Conservation (phyloP, 805 yeast genomes). For the Candida andamanensis region DNA sequence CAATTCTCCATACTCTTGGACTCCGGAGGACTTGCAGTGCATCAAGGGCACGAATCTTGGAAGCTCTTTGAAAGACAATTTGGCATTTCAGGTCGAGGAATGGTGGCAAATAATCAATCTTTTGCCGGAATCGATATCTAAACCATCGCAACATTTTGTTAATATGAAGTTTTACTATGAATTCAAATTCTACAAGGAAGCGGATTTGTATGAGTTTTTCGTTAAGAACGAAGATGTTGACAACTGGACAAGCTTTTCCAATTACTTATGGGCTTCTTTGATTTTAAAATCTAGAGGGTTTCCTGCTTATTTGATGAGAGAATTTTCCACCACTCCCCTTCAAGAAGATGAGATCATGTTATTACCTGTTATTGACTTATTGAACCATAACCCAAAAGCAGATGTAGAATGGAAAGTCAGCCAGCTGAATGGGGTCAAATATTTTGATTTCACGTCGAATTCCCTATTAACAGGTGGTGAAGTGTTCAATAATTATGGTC, state of each 20-base stretch:
- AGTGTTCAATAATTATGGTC: conserved; percentile 79
- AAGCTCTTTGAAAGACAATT: conserved; percentile 45
- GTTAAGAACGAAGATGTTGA: conserved; percentile 16
- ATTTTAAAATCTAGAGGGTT: conserved; percentile 77
- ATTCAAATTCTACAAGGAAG: conserved; percentile 33
- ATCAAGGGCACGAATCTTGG: conserved; percentile 68
- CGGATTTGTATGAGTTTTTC: conserved; percentile 28
- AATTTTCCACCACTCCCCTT: conserved; percentile 16
- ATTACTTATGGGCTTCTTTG: conserved; percentile 70
- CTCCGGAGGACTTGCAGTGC: conserved; percentile 41
- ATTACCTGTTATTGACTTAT: conserved; percentile 70
- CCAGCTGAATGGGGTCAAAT: conserved; percentile 10
- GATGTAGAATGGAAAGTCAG: conserved; percentile 58
- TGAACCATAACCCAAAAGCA: conserved; percentile 64
- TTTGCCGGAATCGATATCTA: conserved; percentile 24
- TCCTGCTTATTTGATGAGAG: conserved; percentile 58
- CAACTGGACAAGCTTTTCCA: conserved; percentile 61
- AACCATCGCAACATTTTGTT: conserved; percentile 31
- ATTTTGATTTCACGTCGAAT: conserved; percentile 41
- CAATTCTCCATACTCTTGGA: conserved; percentile 69
- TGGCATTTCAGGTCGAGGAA: conserved; percentile 48
- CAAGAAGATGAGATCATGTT: conserved; percentile 56
- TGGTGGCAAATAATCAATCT: conserved; percentile 46
- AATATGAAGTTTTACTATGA: conserved; percentile 43
- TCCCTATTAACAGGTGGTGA: conserved; percentile 38